These are phyloP conservation scores for Pelagomonas calceolata DNA, from an alignment of 108 stramenopile species.

Conservation along the genomic window DNA sequence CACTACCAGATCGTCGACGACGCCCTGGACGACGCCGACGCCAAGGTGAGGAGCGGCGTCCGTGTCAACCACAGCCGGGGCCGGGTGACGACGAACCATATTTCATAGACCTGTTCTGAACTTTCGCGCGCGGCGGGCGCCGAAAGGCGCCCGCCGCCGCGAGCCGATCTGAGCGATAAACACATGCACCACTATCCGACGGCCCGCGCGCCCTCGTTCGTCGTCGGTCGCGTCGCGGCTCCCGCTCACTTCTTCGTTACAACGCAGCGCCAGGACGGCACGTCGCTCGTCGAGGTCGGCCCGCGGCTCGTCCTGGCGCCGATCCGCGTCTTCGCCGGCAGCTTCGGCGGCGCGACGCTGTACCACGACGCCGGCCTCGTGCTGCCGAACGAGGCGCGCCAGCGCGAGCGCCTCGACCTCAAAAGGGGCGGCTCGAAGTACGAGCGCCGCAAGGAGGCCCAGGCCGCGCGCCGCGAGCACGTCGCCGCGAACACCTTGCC, in stretches of 20 bases:
- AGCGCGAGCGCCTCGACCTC: constrained; percentile 45
- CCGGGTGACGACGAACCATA: neutral
- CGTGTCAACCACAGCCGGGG: no score
- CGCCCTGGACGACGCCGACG: constrained; percentile 9
- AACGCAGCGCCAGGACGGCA: constrained; percentile 20
- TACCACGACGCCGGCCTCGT: constrained; percentile 81
- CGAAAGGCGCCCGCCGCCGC: constrained; percentile 10
- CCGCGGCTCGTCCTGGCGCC: constrained; percentile 94
- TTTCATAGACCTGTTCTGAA: constrained; percentile 2
- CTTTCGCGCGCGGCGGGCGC: neutral
- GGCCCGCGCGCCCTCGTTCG: neutral
- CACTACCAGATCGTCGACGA: constrained; percentile 95
- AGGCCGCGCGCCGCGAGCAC: constrained; percentile 55
- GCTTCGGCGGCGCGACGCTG: constrained; percentile 93
- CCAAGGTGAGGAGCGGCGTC: no score
- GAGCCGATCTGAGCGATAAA: neutral
- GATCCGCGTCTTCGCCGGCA: constrained; percentile 89
- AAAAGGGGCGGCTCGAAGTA: constrained; percentile 70
- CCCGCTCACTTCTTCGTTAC: neutral
- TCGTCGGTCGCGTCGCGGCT: neutral
- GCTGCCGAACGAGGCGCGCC: constrained; percentile 77
- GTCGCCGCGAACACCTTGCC: neutral
- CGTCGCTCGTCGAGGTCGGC: constrained; percentile 93
- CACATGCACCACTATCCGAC: constrained; percentile 1
- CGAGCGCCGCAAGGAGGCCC: constrained; percentile 57